Conservation (phyloP, 139 green algal genomes). For the Eudorina sp. region DNA sequence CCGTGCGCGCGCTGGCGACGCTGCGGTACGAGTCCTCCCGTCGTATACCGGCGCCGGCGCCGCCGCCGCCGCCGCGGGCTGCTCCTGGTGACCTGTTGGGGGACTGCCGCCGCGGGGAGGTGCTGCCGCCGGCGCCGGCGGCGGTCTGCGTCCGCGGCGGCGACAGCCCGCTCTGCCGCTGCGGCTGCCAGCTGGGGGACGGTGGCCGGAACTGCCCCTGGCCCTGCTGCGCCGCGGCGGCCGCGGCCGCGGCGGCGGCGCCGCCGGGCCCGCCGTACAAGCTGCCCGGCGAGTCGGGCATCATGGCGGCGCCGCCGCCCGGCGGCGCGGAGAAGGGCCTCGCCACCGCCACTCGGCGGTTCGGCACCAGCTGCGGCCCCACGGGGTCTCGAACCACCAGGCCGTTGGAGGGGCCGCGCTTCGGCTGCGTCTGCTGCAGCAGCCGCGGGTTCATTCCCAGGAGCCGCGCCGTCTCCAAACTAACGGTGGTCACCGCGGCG, state of each 20-base stretch:
- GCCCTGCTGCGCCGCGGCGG: background rate
- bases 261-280: background rate
- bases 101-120: no score
- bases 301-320: background rate
- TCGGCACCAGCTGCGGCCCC: constrained; percentile 14
- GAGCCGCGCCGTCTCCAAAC: background rate
- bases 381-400: constrained; percentile 8
- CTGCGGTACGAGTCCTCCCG: background rate
- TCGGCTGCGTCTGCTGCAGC: constrained; percentile 8
- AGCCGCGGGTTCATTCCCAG: background rate
- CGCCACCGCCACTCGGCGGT: background rate
- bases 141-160: background rate
- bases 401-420: constrained; percentile 27
- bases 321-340: background rate
- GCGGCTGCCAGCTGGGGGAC: background rate
- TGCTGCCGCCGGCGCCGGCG: no score
- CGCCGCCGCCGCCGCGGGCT: background rate
- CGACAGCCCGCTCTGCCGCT: background rate
- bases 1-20: background rate
- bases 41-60: background rate
- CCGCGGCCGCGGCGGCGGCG: background rate
- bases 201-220: no score
- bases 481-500: background rate
- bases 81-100: background rate
- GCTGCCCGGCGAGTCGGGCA: background rate